A percentile compares a stretch with the other conserved stretches of the same genome.
Evolutionary conservation across 2,329 filamentous ascomycete species (phyloP).

Genomic region (Diaporthe humulicola): DNA sequence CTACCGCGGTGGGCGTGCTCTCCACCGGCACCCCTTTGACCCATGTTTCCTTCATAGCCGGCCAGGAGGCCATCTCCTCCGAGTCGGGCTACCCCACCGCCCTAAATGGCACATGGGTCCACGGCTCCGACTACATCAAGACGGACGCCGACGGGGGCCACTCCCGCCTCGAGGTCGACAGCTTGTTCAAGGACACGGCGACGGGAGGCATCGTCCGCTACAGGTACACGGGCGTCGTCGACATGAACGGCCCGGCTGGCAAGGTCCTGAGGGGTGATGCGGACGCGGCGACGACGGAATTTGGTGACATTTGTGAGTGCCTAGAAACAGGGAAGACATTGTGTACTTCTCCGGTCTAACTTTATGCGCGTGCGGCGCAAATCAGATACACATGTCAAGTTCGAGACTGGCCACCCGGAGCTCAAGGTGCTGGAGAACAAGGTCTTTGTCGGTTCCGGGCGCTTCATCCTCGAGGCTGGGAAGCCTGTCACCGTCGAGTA

Average conservation of each 20-base stretch:
- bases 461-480: constrained; percentile 56
- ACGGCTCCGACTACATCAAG: constrained; percentile 58
- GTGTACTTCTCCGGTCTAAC: neutral
- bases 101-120: constrained; percentile 53
- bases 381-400: constrained; percentile 48
- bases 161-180: constrained; percentile 56
- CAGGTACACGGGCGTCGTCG: constrained; percentile 55
- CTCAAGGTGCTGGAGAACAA: constrained; percentile 54
- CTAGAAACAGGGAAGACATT: neutral
- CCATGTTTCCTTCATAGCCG: constrained; percentile 47
- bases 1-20: constrained; percentile 47
- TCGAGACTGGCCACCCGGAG: constrained; percentile 52
- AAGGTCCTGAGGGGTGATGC: constrained; percentile 51
- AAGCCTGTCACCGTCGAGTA: constrained; percentile 57
- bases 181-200: constrained; percentile 49
- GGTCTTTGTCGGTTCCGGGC: constrained; percentile 56
- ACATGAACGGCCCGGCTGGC: constrained; percentile 46
- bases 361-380: neutral
- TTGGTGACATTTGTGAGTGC: constrained; percentile 54
- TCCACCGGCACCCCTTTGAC: constrained; percentile 47
- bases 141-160: constrained; percentile 51
- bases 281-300: constrained; percentile 53
- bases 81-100: constrained; percentile 53
- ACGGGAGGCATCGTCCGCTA: constrained; percentile 50
- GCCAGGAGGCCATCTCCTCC: constrained; percentile 50